Evolutionary conservation across 2,329 filamentous ascomycete species (phyloP), one percentile per base, ranked within the genome.

Genomic region (Cephalotrichum gorgonifer): DNA sequence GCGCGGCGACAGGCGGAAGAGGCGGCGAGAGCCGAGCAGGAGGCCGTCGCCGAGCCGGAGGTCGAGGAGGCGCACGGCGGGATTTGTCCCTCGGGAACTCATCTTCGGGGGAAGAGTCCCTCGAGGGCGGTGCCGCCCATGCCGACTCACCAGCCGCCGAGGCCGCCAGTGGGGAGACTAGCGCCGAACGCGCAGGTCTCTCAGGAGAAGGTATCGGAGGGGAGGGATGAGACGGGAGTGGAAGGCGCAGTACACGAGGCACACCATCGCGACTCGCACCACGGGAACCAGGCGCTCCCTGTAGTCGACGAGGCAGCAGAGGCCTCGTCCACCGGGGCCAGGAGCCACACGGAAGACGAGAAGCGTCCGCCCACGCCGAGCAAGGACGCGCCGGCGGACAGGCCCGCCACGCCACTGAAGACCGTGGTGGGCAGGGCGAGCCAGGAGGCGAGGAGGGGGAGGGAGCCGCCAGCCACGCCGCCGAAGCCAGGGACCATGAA

Each of bases 271-370:
- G 2, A 62, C 79, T 69, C 51, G 73, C 72, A 55, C 75, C 59
- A 73, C 72, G 84, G 57, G 62, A 81, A 63, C 59, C 62, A 62
- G 60, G 75, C 67, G 1, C 69, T 97, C 2, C 91, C 91, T 0
- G 83, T 96, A 9, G 89, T 97, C 6, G 87, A 95, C 56, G 91
- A 97, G 66, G 85, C 81, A n/a, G 86, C 81, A 5, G 91, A 96
- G 64, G 83, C 74, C 9, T 78, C 75, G 7, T 87, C 84, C 52
- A 75, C 81, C 23, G 79, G 81, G 2, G 78, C 44, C 2, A 35
- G 30, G 14, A 31, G 26, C 43, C 7, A 49, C 9, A 9, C 9
- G n/a, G n/a, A n/a, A n/a, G n/a, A 69, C 51, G 78, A 75, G 15
- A 26, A 47, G 11, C 65, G 69, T 25, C 70, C 71, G 1, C 51